phyloP scores from a whole-genome alignment of 805 yeast species.

The Monosporozyma solicola region DNA sequence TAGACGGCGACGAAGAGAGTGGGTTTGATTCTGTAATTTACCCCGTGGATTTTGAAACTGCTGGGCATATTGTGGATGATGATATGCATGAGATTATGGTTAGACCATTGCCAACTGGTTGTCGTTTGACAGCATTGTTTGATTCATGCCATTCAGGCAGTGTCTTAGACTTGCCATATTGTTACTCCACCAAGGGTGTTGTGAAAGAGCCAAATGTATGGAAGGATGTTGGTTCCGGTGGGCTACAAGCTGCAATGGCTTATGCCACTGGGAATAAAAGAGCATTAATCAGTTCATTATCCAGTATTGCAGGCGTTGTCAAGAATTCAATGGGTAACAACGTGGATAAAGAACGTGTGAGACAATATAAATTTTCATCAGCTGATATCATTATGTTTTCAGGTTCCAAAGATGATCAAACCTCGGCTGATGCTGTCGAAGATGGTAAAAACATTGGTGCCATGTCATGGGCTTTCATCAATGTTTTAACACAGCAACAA shows the following conservation, averaged over 20 bases:
- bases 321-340: conserved; percentile 33
- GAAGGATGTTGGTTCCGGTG: conserved; percentile 65
- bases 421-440: conserved; percentile 73
- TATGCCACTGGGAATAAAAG: conserved; percentile 51
- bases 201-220: conserved; percentile 71
- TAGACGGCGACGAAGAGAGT: conserved; percentile 66
- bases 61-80: conserved; percentile 69
- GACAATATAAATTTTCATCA: conserved; percentile 53
- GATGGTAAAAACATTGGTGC: conserved; percentile 74
- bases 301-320: conserved; percentile 37
- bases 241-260: conserved; percentile 48
- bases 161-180: conserved; percentile 69
- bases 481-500: conserved; percentile 51
- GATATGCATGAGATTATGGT: conserved; percentile 65
- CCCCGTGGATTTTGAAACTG: conserved; percentile 60
- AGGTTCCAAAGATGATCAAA: conserved; percentile 80
- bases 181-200: conserved; percentile 76
- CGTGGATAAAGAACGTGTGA: conserved; percentile 37
- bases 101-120: conserved; percentile 58
- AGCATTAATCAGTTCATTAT: conserved; percentile 36
- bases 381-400: conserved; percentile 71
- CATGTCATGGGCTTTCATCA: conserved; percentile 69
- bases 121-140: conserved; percentile 67
- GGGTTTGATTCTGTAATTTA: conserved; percentile 66
- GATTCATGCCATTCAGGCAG: conserved; percentile 87